Percentiles rank a stretch among this genome's conserved stretches.
phyloP scores from a whole-genome alignment of 768 basidiomycete genomes.

The Daedaleopsis sinensis region DNA sequence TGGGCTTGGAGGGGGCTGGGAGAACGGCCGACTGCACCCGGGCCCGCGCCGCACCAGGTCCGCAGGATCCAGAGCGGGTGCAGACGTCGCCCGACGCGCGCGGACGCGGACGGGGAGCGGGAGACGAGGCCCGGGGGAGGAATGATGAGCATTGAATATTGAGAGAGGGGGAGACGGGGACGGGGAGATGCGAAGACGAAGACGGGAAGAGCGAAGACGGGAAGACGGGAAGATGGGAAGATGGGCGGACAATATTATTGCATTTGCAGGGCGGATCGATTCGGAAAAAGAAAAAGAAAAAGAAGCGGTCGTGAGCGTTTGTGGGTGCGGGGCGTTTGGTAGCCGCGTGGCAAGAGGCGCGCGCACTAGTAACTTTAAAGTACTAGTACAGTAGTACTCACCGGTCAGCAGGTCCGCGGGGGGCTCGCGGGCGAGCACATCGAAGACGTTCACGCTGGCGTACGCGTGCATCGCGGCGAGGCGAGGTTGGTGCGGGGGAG shows the following conservation, averaged over 20 bases:
- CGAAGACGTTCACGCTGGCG: constrained; percentile 18
- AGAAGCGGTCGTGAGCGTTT: not conserved
- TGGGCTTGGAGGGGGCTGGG: not conserved
- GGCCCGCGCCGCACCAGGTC: not conserved
- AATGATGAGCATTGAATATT: too few relatives aligned
- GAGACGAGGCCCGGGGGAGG: not conserved
- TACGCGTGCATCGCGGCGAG: too few relatives aligned
- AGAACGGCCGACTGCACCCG: constrained; percentile 5
- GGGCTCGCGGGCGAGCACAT: constrained; percentile 11
- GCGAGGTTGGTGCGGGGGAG: not conserved
- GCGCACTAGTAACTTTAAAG: too few relatives aligned
- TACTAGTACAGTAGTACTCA: too few relatives aligned
- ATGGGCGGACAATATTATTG: not conserved
- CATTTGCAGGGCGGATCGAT: not conserved
- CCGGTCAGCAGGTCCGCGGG: constrained; percentile 13
- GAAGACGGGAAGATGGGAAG: not conserved
- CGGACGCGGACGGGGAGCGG: not conserved
- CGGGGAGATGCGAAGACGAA: not conserved
- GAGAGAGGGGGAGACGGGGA: not conserved
- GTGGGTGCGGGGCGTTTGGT: constrained; percentile 2
- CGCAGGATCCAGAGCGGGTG: not conserved
- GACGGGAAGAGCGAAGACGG: not conserved
- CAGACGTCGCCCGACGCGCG: not conserved
- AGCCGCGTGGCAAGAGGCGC: constrained; percentile 12
- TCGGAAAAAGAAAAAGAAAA: not conserved